These are phyloP conservation scores for Meyerozyma athensensis DNA, from an alignment of 1,139 yeast species.

Conservation along the genomic window DNA sequence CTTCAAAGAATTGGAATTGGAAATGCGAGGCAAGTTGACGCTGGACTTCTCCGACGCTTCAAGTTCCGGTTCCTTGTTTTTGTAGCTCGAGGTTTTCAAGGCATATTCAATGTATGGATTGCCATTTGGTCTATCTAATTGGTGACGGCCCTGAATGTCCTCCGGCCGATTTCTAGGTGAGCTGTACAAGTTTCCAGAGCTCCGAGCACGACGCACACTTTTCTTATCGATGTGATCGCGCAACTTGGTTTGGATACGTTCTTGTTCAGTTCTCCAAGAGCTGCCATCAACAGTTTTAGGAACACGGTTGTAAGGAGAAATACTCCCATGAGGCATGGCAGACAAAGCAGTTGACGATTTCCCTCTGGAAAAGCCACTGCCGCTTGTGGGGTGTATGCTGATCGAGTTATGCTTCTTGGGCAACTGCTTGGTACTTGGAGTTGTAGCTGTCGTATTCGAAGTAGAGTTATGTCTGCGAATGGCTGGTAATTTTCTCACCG, in stretches of 20 bases:
- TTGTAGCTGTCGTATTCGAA: constrained; percentile 9
- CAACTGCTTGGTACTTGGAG: constrained; percentile 3
- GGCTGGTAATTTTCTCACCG: neutral
- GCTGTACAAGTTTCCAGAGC: constrained; percentile 29
- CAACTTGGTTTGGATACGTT: constrained; percentile 3
- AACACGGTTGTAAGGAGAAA: constrained; percentile 6
- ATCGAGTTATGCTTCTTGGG: constrained; percentile 22
- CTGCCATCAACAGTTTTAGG: constrained; percentile 4
- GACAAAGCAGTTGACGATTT: constrained; percentile 28
- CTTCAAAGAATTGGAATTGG: constrained; percentile 25
- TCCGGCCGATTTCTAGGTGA: neutral
- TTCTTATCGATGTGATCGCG: constrained; percentile 1
- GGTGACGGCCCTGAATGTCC: neutral
- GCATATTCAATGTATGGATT: constrained; percentile 2
- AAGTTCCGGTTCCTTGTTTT: neutral
- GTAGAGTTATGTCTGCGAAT: constrained; percentile 20
- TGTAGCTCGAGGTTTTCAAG: neutral
- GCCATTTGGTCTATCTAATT: neutral
- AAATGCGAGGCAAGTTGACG: constrained; percentile 34
- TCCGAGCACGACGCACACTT: constrained; percentile 29
- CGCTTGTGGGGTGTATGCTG: constrained; percentile 17
- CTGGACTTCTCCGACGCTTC: constrained; percentile 13
- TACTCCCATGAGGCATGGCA: constrained; percentile 13
- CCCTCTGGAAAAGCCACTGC: constrained; percentile 16
- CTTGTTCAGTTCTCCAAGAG: constrained; percentile 1